These are phyloP conservation scores for Ustilago lituana DNA, from an alignment of 1,284 basidiomycete genomes.

Conservation along the genomic window DNA sequence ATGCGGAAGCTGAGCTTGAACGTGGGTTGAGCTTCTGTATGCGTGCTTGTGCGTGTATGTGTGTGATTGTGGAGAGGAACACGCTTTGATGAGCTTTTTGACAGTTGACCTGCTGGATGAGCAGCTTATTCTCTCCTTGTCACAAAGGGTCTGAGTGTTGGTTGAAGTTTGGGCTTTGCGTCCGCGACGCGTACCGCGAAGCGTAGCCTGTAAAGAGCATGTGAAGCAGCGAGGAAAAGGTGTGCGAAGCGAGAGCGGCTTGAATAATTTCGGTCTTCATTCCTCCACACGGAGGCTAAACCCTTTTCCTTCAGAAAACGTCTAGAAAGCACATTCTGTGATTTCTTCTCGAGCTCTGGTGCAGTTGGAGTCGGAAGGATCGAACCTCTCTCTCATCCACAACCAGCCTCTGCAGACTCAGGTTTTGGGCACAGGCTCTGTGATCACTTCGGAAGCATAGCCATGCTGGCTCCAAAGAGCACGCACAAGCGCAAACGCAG, in stretches of 20 bases:
- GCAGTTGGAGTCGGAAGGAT: too few species aligned
- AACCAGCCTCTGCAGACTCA: too few species aligned
- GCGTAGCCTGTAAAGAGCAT: constrained; percentile 2
- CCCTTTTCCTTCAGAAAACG: too few species aligned
- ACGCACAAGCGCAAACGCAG: constrained; percentile 64
- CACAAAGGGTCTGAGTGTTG: constrained; percentile 18
- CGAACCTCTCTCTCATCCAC: too few species aligned
- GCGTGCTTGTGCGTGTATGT: not conserved
- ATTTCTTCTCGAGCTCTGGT: too few species aligned
- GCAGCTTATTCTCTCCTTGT: too few species aligned
- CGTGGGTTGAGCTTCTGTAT: not conserved
- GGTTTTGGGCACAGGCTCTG: too few species aligned
- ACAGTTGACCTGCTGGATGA: constrained; percentile 14
- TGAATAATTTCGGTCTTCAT: too few species aligned
- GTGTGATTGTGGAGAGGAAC: constrained; percentile 4
- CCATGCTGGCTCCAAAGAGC: constrained; percentile 50
- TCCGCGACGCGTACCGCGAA: constrained; percentile 23
- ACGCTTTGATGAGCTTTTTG: constrained; percentile 22
- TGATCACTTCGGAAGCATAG: too few species aligned
- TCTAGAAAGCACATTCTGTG: not conserved
- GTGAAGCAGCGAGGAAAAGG: too few species aligned
- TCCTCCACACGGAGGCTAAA: too few species aligned
- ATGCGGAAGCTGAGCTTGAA: not conserved
- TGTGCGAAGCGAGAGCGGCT: too few species aligned
- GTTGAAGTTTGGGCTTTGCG: not conserved